Evolutionary conservation across 208 protist genomes (phyloP), one percentile per base, ranked within the genome.

Genomic region (Leishmania amazonensis): DNA sequence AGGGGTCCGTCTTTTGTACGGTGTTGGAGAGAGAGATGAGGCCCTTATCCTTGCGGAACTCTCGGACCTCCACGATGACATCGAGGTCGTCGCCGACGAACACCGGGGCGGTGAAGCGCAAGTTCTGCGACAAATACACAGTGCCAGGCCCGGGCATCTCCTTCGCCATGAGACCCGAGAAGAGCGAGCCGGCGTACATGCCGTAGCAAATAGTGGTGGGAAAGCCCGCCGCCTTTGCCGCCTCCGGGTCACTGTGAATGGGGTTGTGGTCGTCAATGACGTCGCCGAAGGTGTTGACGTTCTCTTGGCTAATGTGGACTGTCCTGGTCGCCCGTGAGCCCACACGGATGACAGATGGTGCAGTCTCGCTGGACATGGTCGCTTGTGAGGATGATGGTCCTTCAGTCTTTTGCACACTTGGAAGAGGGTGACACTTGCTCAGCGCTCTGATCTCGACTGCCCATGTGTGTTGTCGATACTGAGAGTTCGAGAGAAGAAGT

Each of bases 121-220:
- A 71, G 64, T 92, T 94, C 83, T 98, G 95, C 19, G 88, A 94
- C 24, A 98, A 85, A 77, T 97, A 98, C 15, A 98, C 85, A 9
- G 93, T 94, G 19, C 95, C 88, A 9, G 91, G 86, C 0, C 95
- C 95, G n/a, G 94, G 95, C 57, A 98, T 76, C 51, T 95, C 87
- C 45, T 88, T 88, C 4, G 91, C 95, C 85, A 97, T 91, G 3
- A 98, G 57, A 40, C 90, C 91, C 31, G 94, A 97, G 71, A 98
- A 95, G 64, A 98, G 90, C 54, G 91, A 93, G 40, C 88, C 92
- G 40, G 90, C 91, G 49, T 96, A 86, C 85, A 95, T 93, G 42
- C 95, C 95, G 76, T 98, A 91, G 78, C 90, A 93, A 75, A 98
- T 89, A 38, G 88, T 78, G 42, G 80, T 83, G 6, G 91, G 93